Percentiles rank a stretch among this genome's conserved stretches.
Conservation (phyloP, 805 yeast genomes). For the Starmerella apis region DNA sequence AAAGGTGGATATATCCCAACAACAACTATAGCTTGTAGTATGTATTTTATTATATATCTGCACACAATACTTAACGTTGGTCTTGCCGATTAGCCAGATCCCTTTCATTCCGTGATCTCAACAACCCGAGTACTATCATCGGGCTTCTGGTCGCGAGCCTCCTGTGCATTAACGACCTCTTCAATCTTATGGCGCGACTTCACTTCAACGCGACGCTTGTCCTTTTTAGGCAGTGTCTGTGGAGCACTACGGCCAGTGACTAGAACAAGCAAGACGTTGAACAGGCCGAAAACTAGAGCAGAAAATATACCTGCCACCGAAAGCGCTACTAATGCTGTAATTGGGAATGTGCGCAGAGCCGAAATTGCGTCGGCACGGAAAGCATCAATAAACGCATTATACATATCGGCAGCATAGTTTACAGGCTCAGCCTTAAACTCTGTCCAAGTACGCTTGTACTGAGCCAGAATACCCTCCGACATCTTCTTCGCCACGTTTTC, state of each 20-base stretch:
- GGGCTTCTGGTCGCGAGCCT: no score
- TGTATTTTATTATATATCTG: no score
- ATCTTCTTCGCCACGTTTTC: slow-evolving; percentile 12
- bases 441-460: slow-evolving; percentile 22
- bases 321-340: slow-evolving; percentile 29
- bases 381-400: slow-evolving; percentile 28
- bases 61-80: no score
- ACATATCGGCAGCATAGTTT: slow-evolving; percentile 26
- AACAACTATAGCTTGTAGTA: no score
- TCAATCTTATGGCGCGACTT: slow-evolving; percentile 5
- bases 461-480: slow-evolving; percentile 13
- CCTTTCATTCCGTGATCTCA: neutral
- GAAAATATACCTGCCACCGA: slow-evolving; percentile 24
- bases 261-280: slow-evolving; percentile 21
- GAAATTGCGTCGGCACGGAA: slow-evolving; percentile 29
- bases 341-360: slow-evolving; percentile 33
- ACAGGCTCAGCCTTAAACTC: slow-evolving; percentile 32
- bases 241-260: slow-evolving; percentile 16
- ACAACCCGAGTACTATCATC: neutral
- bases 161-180: neutral
- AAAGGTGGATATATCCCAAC: no score
- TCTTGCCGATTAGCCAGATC: no score
- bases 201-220: slow-evolving; percentile 5
- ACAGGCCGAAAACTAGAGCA: slow-evolving; percentile 26
- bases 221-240: slow-evolving; percentile 4